These are phyloP conservation scores for Candida oleophila DNA, from an alignment of 805 yeast species.

Conservation along the genomic window DNA sequence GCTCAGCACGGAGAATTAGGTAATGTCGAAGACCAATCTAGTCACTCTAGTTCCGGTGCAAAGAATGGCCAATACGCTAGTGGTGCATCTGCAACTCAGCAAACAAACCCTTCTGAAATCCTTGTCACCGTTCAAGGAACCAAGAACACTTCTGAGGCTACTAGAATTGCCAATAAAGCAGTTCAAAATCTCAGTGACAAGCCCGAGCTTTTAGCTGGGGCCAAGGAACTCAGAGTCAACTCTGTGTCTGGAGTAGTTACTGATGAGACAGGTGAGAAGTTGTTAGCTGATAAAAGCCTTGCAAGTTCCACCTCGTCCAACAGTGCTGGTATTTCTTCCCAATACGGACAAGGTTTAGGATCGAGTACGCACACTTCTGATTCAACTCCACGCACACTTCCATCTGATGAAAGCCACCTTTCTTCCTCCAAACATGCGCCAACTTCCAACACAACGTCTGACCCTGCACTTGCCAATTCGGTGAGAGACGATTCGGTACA, in stretches of 20 bases:
- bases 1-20: constrained; percentile 7
- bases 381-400: neutral
- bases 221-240: constrained; percentile 27
- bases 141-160: constrained; percentile 23
- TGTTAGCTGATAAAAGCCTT: neutral
- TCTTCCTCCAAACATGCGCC: neutral
- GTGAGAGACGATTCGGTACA: neutral
- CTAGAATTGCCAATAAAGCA: constrained; percentile 25
- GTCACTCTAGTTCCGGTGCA: neutral
- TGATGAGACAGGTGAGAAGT: constrained; percentile 22
- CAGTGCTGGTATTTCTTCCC: neutral
- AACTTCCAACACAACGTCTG: neutral
- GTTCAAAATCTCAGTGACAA: constrained; percentile 21
- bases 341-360: neutral
- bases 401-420: neutral
- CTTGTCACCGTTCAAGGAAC: constrained; percentile 32
- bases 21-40: neutral
- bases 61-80: neutral
- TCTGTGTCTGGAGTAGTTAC: constrained; percentile 28
- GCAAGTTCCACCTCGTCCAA: neutral
- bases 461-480: no score
- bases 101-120: constrained; percentile 13
- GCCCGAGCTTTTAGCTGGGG: constrained; percentile 18
- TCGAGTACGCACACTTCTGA: neutral
- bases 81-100: neutral